Evolutionary conservation across 1,284 basidiomycete genomes (phyloP).

Genomic region (Cystobasidium slooffiae): DNA sequence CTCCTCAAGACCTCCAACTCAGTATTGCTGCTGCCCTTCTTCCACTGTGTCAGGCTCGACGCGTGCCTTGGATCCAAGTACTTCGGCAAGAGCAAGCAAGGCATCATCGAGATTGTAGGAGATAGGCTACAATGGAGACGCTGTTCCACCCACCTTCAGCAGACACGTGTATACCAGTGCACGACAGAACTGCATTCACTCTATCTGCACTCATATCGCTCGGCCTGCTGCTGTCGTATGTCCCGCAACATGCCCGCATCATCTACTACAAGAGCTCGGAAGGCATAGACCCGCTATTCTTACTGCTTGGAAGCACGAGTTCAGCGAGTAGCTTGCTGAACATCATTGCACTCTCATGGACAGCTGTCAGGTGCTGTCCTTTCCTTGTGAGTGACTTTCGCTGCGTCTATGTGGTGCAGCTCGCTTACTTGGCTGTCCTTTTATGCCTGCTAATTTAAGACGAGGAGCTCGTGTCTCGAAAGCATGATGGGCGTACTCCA

Average conservation of each 20-base stretch:
- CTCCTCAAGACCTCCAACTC: too few relatives aligned
- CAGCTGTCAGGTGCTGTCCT: constrained; percentile 78
- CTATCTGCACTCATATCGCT: constrained; percentile 29
- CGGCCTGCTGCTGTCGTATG: constrained; percentile 83
- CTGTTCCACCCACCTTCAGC: constrained; percentile 37
- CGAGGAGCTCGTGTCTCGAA: constrained; percentile 74
- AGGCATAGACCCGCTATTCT: constrained; percentile 66
- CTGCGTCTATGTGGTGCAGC: neutral
- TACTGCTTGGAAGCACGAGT: constrained; percentile 84
- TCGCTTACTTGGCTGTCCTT: constrained; percentile 11
- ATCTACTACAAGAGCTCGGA: constrained; percentile 63
- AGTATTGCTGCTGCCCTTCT: too few relatives aligned
- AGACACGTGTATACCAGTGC: constrained; percentile 35
- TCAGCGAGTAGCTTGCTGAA: constrained; percentile 58
- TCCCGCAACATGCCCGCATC: constrained; percentile 82
- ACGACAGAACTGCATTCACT: constrained; percentile 36
- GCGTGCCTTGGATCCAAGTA: neutral
- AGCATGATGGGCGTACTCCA: constrained; percentile 82
- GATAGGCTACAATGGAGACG: neutral
- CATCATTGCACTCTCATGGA: constrained; percentile 81
- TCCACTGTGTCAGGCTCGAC: too few relatives aligned
- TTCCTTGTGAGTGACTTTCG: constrained; percentile 65
- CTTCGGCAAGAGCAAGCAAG: neutral
- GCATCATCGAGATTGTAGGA: neutral
- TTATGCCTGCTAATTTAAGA: constrained; percentile 59